These are phyloP conservation scores for Neurospora tetraspora DNA, from an alignment of 495 filamentous ascomycete genomes.

Conservation along the genomic window DNA sequence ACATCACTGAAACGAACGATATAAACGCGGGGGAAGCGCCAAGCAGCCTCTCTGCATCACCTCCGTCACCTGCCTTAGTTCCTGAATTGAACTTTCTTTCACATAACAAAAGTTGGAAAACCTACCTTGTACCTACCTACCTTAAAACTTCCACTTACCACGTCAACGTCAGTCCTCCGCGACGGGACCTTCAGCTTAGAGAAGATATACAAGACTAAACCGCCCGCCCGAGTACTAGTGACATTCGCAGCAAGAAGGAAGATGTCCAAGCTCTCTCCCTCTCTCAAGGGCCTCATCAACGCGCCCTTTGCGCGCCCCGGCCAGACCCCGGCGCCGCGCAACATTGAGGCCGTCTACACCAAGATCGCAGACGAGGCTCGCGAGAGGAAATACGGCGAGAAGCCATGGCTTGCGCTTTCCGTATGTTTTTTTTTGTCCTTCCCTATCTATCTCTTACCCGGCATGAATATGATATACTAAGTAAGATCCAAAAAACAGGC, in stretches of 20 bases:
- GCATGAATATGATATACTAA: no score
- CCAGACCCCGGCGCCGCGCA: constrained; percentile 50
- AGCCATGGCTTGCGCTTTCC: constrained; percentile 57
- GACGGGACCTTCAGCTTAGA: no score
- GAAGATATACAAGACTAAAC: background rate
- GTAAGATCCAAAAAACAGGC: constrained; percentile 9
- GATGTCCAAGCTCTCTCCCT: constrained; percentile 60
- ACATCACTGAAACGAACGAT: background rate
- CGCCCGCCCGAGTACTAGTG: background rate
- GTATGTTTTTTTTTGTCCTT: constrained; percentile 24
- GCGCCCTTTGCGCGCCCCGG: constrained; percentile 54
- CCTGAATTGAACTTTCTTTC: background rate
- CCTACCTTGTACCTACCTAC: background rate
- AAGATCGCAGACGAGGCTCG: constrained; percentile 46
- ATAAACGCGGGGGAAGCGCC: background rate
- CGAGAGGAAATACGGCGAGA: constrained; percentile 43
- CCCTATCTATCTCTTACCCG: no score
- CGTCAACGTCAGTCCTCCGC: background rate
- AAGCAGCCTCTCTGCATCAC: background rate
- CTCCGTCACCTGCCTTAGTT: background rate
- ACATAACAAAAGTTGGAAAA: background rate
- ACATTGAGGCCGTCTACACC: constrained; percentile 50
- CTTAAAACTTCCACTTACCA: background rate
- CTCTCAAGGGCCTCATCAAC: constrained; percentile 65
- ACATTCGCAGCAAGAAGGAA: background rate